A percentile compares a stretch with the other conserved stretches of the same genome.
These are phyloP conservation scores for Petunia axillaris DNA, from an alignment of 257 asterid genomes.

Conservation along the genomic window DNA sequence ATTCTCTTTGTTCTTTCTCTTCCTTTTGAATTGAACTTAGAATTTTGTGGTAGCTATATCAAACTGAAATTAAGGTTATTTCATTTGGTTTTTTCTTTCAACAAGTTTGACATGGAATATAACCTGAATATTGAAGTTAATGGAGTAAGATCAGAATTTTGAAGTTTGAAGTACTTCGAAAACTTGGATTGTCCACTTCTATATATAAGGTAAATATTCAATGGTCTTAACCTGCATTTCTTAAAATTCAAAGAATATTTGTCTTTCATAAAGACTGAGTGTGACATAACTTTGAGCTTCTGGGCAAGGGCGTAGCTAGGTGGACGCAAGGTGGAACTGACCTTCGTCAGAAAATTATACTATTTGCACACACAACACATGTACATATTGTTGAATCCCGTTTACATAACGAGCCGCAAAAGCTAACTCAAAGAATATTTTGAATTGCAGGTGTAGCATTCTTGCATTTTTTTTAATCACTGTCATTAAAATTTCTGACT, in stretches of 20 bases:
- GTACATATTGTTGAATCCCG: not conserved
- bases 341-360: not conserved
- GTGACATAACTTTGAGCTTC: not conserved
- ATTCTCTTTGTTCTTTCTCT: not conserved
- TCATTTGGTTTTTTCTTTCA: not conserved
- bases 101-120: constrained; percentile 8
- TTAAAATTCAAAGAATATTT: not conserved
- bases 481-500: not conserved
- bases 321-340: not conserved
- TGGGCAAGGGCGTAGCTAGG: not conserved
- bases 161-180: not conserved
- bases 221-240: not conserved
- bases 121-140: not conserved
- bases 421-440: not conserved
- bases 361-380: not conserved
- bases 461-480: too few species aligned
- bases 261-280: not conserved
- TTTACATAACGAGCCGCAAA: not conserved
- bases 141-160: constrained; percentile 15
- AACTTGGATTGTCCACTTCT: not conserved
- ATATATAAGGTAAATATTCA: not conserved
- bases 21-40: not conserved
- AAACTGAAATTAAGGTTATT: not conserved
- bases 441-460: not conserved
- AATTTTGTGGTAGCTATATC: not conserved